Percentiles rank a stretch among this genome's conserved stretches.
phyloP scores from a whole-genome alignment of 306 rosid genomes.

The Mimosa bimucronata region DNA sequence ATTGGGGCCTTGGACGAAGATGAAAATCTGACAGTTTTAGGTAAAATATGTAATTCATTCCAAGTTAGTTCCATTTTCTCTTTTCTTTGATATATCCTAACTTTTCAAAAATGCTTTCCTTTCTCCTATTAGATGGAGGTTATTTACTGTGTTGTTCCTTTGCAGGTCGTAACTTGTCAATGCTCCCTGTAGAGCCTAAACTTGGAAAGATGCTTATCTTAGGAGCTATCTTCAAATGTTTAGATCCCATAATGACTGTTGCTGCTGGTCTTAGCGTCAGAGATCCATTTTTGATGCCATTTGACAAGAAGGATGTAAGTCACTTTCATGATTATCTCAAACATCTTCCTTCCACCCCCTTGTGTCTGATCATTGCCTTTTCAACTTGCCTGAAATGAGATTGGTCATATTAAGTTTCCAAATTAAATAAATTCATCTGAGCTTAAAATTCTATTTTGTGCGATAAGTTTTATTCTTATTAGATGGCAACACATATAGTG shows the following conservation, averaged over 20 bases:
- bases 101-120: constrained; percentile 10
- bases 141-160: constrained; percentile 37
- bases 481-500: not conserved
- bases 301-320: constrained; percentile 94
- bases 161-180: constrained; percentile 83
- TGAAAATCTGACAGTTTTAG: constrained; percentile 87
- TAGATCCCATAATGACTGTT: constrained; percentile 91
- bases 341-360: not conserved
- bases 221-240: constrained; percentile 88
- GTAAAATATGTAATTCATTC: constrained; percentile 46
- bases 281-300: constrained; percentile 87
- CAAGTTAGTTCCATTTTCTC: constrained; percentile 33
- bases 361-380: constrained; percentile 11
- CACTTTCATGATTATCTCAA: constrained; percentile 25
- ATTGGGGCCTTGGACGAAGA: constrained; percentile 91
- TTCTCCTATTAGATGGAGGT: constrained; percentile 12
- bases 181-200: constrained; percentile 98
- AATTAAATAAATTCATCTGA: not conserved
- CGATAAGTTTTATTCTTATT: not conserved
- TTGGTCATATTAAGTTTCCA: constrained; percentile 25
- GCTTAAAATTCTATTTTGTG: not conserved
- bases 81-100: constrained; percentile 20
- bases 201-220: constrained; percentile 96
- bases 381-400: not conserved
- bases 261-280: constrained; percentile 97